These are phyloP conservation scores for Lophiotrema nucula DNA, from an alignment of 495 filamentous ascomycete species.

Conservation along the genomic window DNA sequence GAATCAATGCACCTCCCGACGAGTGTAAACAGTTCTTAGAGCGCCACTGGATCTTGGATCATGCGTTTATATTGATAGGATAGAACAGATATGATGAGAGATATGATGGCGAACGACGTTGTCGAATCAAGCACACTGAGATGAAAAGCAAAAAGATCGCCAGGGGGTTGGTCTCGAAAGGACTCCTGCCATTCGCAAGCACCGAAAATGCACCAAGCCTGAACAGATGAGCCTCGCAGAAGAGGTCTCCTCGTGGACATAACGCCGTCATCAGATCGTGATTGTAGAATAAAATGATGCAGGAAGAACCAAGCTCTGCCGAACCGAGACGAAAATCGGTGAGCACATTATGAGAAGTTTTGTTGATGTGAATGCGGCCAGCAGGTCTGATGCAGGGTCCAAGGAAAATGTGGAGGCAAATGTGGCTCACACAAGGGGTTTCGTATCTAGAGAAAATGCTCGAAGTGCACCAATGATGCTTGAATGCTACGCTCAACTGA, in stretches of 20 bases:
- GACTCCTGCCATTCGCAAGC: conserved; percentile 1
- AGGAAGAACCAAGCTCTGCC: conserved; percentile 15
- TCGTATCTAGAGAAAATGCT: conserved; percentile 3
- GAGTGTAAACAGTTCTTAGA: no score
- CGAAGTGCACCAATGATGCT: conserved; percentile 17
- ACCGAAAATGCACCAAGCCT: conserved; percentile 27
- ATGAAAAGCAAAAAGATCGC: no score
- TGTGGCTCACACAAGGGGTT: neutral
- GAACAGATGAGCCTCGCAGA: neutral
- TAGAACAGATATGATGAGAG: no score
- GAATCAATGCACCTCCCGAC: no score
- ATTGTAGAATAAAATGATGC: conserved; percentile 1
- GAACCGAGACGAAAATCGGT: conserved; percentile 11
- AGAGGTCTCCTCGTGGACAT: conserved; percentile 1
- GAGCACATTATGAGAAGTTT: conserved; percentile 9
- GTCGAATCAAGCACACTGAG: no score
- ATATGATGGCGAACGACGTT: no score
- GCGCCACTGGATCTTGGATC: no score
- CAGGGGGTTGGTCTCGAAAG: no score
- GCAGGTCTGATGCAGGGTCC: conserved; percentile 3
- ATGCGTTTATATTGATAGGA: no score
- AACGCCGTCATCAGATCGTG: conserved; percentile 32
- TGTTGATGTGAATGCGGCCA: neutral
- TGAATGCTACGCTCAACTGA: conserved; percentile 30
- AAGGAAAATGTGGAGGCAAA: conserved; percentile 1